Evolutionary conservation across 2,329 filamentous ascomycete species (phyloP).

Genomic region (Emergomyces pasteurianus): DNA sequence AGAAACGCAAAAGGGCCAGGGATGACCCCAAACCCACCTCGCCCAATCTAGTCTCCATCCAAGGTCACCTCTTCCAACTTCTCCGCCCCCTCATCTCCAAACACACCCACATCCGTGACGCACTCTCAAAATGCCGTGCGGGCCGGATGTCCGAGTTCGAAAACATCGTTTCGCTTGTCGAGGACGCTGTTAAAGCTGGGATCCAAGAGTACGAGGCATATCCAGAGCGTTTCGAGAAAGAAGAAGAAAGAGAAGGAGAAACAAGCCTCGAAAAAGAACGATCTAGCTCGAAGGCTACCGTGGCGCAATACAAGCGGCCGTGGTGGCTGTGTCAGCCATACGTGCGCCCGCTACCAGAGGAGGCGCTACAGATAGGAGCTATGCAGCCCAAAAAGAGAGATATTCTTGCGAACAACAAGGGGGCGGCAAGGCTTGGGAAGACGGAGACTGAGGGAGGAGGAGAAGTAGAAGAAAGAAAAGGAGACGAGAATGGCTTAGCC

Average conservation of each 20-base stretch:
- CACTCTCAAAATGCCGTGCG: slow-evolving; percentile 55
- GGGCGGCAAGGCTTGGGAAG: not conserved
- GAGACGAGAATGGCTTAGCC: not conserved
- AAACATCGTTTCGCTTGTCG: slow-evolving; percentile 60
- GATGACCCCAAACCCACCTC: slow-evolving; percentile 33
- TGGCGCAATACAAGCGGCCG: slow-evolving; percentile 63
- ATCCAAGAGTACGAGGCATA: slow-evolving; percentile 52
- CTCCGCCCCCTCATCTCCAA: slow-evolving; percentile 67
- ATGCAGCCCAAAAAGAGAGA: slow-evolving; percentile 60
- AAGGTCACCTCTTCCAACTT: slow-evolving; percentile 87
- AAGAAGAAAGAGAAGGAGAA: slow-evolving; percentile 23
- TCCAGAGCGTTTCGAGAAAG: slow-evolving; percentile 24
- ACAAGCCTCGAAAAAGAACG: slow-evolving; percentile 5
- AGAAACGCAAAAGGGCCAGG: slow-evolving; percentile 31
- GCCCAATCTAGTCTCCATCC: slow-evolving; percentile 66
- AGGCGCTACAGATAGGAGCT: slow-evolving; percentile 72
- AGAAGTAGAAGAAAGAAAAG: too few species aligned
- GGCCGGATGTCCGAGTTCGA: slow-evolving; percentile 71
- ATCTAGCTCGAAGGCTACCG: slow-evolving; percentile 44
- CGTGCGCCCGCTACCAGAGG: slow-evolving; percentile 71
- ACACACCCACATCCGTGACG: slow-evolving; percentile 75
- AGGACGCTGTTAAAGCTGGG: slow-evolving; percentile 60
- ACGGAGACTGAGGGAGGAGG: not conserved
- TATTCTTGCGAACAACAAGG: slow-evolving; percentile 13
- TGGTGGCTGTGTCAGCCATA: slow-evolving; percentile 90